These are phyloP conservation scores for Sphaerulina populicola DNA, from an alignment of 2,329 filamentous ascomycete species.

Conservation along the genomic window DNA sequence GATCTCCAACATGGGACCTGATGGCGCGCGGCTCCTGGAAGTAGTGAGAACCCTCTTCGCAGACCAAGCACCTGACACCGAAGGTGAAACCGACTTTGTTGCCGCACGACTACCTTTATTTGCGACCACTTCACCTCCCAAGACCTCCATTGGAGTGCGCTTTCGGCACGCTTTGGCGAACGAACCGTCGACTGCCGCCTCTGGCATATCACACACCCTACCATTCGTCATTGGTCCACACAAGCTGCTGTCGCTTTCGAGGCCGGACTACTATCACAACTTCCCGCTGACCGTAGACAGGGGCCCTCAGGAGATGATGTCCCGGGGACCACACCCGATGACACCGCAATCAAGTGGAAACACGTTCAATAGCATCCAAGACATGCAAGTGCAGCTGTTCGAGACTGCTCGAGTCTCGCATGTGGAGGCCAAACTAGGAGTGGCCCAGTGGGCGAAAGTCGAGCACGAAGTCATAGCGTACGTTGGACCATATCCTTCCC, in stretches of 20 bases:
- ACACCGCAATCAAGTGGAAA: constrained; percentile 10
- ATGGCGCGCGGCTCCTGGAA: constrained; percentile 1
- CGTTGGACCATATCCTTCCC: no score
- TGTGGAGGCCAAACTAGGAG: constrained; percentile 12
- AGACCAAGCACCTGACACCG: background rate
- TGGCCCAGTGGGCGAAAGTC: constrained; percentile 14
- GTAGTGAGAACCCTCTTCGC: constrained; percentile 4
- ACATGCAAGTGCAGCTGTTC: constrained; percentile 14
- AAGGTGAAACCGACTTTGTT: background rate
- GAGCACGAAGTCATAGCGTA: constrained; percentile 9
- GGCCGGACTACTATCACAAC: constrained; percentile 10
- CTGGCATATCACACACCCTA: constrained; percentile 4
- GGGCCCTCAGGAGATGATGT: constrained; percentile 6
- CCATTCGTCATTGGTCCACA: constrained; percentile 11
- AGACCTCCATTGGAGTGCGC: constrained; percentile 4
- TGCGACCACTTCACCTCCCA: background rate
- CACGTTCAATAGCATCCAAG: constrained; percentile 8
- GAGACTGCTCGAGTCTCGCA: constrained; percentile 12
- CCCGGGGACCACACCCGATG: constrained; percentile 12
- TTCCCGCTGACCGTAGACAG: constrained; percentile 7
- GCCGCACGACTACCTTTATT: background rate
- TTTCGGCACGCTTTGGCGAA: constrained; percentile 5
- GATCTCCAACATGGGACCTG: background rate
- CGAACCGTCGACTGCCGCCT: background rate
- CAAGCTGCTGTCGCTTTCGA: constrained; percentile 10